Evolutionary conservation across 1,139 yeast genomes (phyloP).

Genomic region (Kodamaea sp.): DNA sequence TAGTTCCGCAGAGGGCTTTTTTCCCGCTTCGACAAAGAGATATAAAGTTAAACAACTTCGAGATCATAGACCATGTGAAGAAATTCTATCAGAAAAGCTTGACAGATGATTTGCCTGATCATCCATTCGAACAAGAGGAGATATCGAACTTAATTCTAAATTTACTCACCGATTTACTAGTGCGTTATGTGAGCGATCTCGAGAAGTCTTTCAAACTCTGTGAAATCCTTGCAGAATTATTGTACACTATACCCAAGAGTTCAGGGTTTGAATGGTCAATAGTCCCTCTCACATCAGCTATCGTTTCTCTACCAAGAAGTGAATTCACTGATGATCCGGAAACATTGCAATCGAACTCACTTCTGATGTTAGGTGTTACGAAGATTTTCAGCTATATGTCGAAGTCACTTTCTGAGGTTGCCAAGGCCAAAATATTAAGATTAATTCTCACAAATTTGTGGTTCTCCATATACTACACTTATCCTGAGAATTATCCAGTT

Average conservation of each 20-base stretch:
- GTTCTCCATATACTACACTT: conserved; percentile 44
- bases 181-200: conserved; percentile 4
- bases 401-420: conserved; percentile 22
- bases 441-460: conserved; percentile 45
- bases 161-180: conserved; percentile 4
- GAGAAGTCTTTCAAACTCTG: conserved; percentile 10
- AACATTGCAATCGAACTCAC: conserved; percentile 16
- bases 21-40: conserved; percentile 37
- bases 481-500: conserved; percentile 55
- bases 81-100: conserved; percentile 10
- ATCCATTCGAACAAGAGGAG: conserved; percentile 8
- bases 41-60: background rate
- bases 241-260: conserved; percentile 12
- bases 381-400: conserved; percentile 43
- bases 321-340: conserved; percentile 11
- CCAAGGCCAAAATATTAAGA: conserved; percentile 36
- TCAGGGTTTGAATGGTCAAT: conserved; percentile 4
- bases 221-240: conserved; percentile 14
- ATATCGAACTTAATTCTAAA: conserved; percentile 5
- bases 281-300: conserved; percentile 29
- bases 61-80: conserved; percentile 5
- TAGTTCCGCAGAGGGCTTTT: conserved; percentile 63
- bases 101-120: background rate
- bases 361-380: conserved; percentile 48
- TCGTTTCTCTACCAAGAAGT: conserved; percentile 22